Conservation (phyloP, 164 flowering plant genomes). For the Houttuynia cordata region DNA sequence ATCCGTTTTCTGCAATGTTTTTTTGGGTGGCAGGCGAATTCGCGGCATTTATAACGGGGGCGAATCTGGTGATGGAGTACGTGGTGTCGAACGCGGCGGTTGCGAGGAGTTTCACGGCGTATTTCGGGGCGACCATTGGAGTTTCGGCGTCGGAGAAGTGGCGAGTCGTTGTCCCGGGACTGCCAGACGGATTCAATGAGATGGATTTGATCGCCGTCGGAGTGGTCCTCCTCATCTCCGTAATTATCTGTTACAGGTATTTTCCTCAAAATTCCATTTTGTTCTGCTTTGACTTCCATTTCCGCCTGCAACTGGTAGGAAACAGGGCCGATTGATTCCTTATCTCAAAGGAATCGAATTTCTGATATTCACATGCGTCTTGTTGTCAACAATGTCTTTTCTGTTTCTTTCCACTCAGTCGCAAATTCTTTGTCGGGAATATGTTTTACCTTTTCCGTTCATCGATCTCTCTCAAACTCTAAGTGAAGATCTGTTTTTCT, state of each 20-base stretch:
- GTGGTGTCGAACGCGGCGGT: conserved; percentile 76
- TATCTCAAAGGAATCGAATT: neutral
- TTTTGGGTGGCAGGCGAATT: conserved; percentile 40
- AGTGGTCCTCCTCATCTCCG: conserved; percentile 34
- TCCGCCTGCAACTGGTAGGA: neutral
- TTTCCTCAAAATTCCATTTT: neutral
- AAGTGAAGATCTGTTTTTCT: neutral
- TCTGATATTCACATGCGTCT: neutral
- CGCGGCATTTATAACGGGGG: conserved; percentile 55
- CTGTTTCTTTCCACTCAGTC: neutral
- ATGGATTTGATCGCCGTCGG: conserved; percentile 53
- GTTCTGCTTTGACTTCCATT: neutral
- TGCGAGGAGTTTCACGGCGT: conserved; percentile 56
- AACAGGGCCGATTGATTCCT: neutral
- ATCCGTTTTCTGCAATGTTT: neutral
- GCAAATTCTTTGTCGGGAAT: neutral
- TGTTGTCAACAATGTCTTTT: neutral
- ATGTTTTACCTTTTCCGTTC: no score
- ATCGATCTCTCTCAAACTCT: neutral
- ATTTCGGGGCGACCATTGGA: conserved; percentile 43
- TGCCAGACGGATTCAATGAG: conserved; percentile 48
- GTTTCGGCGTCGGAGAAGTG: conserved; percentile 26
- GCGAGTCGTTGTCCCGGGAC: conserved; percentile 29
- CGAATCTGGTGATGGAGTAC: conserved; percentile 68
- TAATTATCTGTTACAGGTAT: conserved; percentile 62